phyloP scores from a whole-genome alignment of 257 asterid genomes.

The Mentha longifolia region DNA sequence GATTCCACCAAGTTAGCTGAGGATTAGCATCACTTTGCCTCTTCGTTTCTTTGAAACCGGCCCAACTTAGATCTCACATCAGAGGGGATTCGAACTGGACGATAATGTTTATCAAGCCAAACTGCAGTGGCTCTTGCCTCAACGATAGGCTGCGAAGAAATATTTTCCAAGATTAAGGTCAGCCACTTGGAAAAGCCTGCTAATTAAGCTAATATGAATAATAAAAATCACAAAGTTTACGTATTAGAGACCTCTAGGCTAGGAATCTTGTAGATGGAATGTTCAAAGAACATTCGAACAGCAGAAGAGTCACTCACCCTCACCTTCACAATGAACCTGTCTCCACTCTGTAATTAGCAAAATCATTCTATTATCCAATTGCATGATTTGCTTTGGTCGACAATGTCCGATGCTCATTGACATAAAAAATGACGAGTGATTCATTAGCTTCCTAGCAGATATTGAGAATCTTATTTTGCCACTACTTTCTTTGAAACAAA shows the following conservation, averaged over 20 bases:
- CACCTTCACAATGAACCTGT: constrained; percentile 74
- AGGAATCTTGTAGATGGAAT: constrained; percentile 76
- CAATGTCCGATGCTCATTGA: too few species aligned
- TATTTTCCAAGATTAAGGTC: constrained; percentile 17
- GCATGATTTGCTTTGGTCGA: too few species aligned
- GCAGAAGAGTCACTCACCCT: constrained; percentile 68
- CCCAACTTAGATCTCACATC: constrained; percentile 64
- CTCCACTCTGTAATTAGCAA: constrained; percentile 70
- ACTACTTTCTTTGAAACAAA: too few species aligned
- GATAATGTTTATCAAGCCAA: constrained; percentile 87
- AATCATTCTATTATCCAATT: neutral
- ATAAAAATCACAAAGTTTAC: neutral
- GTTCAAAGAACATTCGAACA: constrained; percentile 79
- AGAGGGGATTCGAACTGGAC: constrained; percentile 81
- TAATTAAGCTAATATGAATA: neutral
- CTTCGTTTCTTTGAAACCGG: constrained; percentile 60
- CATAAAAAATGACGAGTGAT: neutral
- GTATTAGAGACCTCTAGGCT: constrained; percentile 58
- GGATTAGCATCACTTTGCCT: constrained; percentile 34
- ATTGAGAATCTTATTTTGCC: too few species aligned
- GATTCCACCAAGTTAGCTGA: neutral
- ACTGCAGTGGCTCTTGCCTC: constrained; percentile 88
- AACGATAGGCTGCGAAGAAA: constrained; percentile 59
- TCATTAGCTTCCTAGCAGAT: neutral
- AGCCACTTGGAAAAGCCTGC: neutral